Base-by-base conservation (phyloP, 345 rosid genomes). In the Nasturtium officinale region DNA sequence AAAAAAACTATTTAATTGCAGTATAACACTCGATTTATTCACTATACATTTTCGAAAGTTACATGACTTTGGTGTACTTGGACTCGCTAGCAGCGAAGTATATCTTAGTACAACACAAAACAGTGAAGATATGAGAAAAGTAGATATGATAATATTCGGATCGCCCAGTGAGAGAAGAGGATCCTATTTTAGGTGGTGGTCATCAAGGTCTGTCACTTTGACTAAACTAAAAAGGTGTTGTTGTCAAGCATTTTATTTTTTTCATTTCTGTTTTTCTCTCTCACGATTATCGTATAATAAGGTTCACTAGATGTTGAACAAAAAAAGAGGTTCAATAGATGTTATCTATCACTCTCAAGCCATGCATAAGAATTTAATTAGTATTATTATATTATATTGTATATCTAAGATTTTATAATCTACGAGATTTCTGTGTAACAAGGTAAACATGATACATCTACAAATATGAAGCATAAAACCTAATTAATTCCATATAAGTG, bases 121-220 rank as follows among this genome's bases (percentile, higher is more conserved):
- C 50, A 35, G 58, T 58, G 12, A 59, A 15, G 26, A 33, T 25
- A 70, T 58, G 73, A 9, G 30, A 16, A 9, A 47, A 25, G 16
- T 23, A 46, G 37, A 35, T 21, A 18, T 7, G 13, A 28, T 30
- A 32, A 48, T 30, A 51, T 54, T 40, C 45, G 16, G 37, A 30
- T 63, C 47, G 62, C 4, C 55, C 28, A 73, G 61, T 37, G 38
- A 57, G 60, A 73, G 17, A 50, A 16, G 43, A 66, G 53, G 52
- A 45, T 65, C 32, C 7, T 66, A 30, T 37, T 65, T 18, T 40
- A 51, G 62, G 56, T 35, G 76, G 45, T 42, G 62, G 46, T 29
- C 62, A 42, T 61, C 50, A 51, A 38, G 13, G 57, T 67, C 69
- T 68, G 40, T 68, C 69, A 75, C 57, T 75, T 68, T 67, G 69